These are phyloP conservation scores for Aspergillus proliferans DNA, from an alignment of 2,329 filamentous ascomycete species.

Conservation along the genomic window DNA sequence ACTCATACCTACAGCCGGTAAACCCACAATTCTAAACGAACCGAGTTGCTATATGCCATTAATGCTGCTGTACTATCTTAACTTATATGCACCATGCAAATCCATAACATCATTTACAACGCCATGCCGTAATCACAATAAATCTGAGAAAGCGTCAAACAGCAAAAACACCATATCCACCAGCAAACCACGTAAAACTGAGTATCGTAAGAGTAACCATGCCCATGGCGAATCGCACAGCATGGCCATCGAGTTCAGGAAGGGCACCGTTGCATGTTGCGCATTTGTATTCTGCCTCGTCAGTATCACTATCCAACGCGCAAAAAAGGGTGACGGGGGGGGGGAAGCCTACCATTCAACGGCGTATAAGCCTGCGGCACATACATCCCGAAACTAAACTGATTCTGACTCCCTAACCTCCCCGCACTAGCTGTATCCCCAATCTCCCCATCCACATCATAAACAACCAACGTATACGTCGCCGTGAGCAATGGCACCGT, in stretches of 20 bases:
- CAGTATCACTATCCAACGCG: slow-evolving; percentile 8
- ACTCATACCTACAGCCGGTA: too few species aligned
- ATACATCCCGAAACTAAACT: slow-evolving; percentile 60
- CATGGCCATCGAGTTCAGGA: slow-evolving; percentile 49
- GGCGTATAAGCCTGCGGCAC: slow-evolving; percentile 46
- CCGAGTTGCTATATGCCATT: too few species aligned
- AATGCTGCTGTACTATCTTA: too few species aligned
- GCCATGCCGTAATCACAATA: background rate
- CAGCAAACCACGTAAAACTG: slow-evolving; percentile 51
- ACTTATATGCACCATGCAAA: too few species aligned
- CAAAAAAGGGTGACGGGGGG: slow-evolving; percentile 1
- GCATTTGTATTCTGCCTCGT: slow-evolving; percentile 46
- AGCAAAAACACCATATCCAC: slow-evolving; percentile 34
- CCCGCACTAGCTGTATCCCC: slow-evolving; percentile 50
- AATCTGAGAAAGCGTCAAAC: slow-evolving; percentile 10
- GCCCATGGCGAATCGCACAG: slow-evolving; percentile 50
- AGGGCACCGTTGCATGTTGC: slow-evolving; percentile 52
- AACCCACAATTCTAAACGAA: too few species aligned
- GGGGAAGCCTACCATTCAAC: slow-evolving; percentile 39
- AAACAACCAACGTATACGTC: slow-evolving; percentile 59
- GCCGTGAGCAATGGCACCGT: slow-evolving; percentile 51
- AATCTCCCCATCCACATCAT: slow-evolving; percentile 51
- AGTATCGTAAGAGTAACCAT: slow-evolving; percentile 52
- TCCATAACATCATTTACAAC: background rate
- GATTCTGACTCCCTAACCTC: slow-evolving; percentile 47